Evolutionary conservation across 1,284 basidiomycete genomes (phyloP).

Genomic region (Apiotrichum brassicae): DNA sequence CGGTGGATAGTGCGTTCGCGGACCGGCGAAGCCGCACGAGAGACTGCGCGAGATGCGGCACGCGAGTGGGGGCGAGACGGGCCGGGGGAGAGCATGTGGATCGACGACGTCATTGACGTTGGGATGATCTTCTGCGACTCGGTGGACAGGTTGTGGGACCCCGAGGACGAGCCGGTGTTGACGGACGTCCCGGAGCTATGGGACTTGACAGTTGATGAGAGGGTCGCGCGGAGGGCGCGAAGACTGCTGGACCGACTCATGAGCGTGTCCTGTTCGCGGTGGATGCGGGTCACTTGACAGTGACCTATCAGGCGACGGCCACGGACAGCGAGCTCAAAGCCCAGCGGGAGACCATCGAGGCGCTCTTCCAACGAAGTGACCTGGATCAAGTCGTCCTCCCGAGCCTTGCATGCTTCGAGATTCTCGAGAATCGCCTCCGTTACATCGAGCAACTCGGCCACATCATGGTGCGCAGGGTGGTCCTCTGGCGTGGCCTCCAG

Average conservation of each 20-base stretch:
- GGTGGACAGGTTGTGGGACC: background rate
- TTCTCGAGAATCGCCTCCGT: slow-evolving; percentile 64
- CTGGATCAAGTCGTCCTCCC: slow-evolving; percentile 73
- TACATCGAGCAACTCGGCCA: slow-evolving; percentile 60
- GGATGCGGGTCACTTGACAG: slow-evolving; percentile 52
- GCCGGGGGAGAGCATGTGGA: slow-evolving; percentile 7
- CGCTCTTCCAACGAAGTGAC: slow-evolving; percentile 58
- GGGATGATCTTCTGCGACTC: background rate
- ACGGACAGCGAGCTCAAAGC: slow-evolving; percentile 56
- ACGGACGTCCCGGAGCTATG: background rate
- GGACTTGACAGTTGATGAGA: slow-evolving; percentile 4
- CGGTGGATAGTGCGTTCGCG: slow-evolving; percentile 1
- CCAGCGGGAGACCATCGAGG: slow-evolving; percentile 57
- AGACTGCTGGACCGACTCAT: slow-evolving; percentile 18
- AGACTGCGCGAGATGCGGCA: background rate
- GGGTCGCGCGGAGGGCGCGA: slow-evolving; percentile 24
- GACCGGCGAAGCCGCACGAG: slow-evolving; percentile 1
- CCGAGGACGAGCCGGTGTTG: background rate
- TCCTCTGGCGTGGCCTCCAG: slow-evolving; percentile 60
- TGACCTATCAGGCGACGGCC: slow-evolving; percentile 67
- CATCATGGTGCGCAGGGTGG: slow-evolving; percentile 63
- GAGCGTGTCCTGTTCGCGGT: slow-evolving; percentile 8
- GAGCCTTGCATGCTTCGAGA: slow-evolving; percentile 71
- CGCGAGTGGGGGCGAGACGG: background rate
- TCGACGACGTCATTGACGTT: background rate